These are phyloP conservation scores for Eruca vesicaria DNA, from an alignment of 441 rosid genomes.

Conservation along the genomic window DNA sequence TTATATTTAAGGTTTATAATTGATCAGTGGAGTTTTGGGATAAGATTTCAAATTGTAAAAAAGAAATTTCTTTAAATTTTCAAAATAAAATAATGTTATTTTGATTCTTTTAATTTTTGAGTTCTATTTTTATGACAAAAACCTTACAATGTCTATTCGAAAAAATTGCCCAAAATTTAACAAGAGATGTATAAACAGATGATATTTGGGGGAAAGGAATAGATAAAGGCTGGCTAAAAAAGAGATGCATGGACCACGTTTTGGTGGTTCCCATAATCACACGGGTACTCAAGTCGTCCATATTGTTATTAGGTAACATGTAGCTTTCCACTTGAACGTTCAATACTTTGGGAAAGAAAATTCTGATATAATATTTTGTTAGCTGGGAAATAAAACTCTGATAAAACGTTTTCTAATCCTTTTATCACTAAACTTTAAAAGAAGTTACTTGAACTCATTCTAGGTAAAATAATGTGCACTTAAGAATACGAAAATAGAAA, in stretches of 20 bases:
- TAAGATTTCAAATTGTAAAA: no score
- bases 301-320: conserved; percentile 31
- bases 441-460: not conserved
- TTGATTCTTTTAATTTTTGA: no score
- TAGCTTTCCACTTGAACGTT: conserved; percentile 29
- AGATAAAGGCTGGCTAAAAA: conserved; percentile 27
- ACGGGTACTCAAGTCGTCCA: conserved; percentile 28
- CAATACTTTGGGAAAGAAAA: conserved; percentile 24
- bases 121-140: no score
- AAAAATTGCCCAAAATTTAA: no score
- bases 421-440: not conserved
- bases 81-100: no score
- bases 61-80: no score
- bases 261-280: conserved; percentile 39
- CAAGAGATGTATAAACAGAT: not conserved
- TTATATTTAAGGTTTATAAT: no score
- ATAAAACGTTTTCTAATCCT: conserved; percentile 13
- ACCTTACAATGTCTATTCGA: no score
- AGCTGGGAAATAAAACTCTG: conserved; percentile 7
- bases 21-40: no score
- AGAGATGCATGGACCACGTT: conserved; percentile 35
- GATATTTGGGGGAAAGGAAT: conserved; percentile 8
- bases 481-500: not conserved
- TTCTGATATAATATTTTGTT: not conserved
- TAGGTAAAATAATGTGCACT: not conserved